Evolutionary conservation across 495 filamentous ascomycete species (phyloP), one percentile per base, ranked within the genome.

Genomic region (Cladorrhinum samala): DNA sequence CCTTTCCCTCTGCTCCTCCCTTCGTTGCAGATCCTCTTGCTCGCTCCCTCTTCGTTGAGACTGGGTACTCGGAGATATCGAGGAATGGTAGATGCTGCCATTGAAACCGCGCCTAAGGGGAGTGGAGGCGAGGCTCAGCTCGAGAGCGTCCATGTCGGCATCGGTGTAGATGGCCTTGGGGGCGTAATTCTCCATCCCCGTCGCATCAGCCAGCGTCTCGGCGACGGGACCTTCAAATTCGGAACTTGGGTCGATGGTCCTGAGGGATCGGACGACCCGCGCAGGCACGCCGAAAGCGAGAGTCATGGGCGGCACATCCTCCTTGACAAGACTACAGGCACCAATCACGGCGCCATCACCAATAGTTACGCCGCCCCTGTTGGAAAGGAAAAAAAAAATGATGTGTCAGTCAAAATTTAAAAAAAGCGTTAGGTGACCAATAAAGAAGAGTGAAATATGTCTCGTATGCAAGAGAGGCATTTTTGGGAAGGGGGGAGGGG

Each of bases 331-430:
- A 46, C 49, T 55, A 16, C 65, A 61, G 24, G 67, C 67, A 9
- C 65, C 65, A 30, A 69, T 69, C 21, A 69, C 65, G n/a, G 67
- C 65, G 42, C 65, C 67, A 41, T 53, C 42, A 14, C 67, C 67
- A 9, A 69, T 68, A 3, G 65, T 64, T 9, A 68, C 56, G 7
- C 64, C 64, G 24, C 60, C 64, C 40, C 67, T 69, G 55, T 14
- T 19, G 33, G 40, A 24, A 21, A 40, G 27, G 52, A 8, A n/a
- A 1, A 19, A 13, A 6, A 48, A 46, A 13, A 24, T 21, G 41
- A 21, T 54, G 20, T 40, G 33, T 25, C 16, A n/a, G n/a, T n/a
- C n/a, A n/a, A n/a, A n/a, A n/a, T n/a, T n/a, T n/a, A n/a, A n/a
- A n/a, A n/a, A n/a, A n/a, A n/a, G n/a, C n/a, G n/a, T n/a, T n/a